phyloP scores from a whole-genome alignment of 1,284 basidiomycete species.

The Puccinia coronata region DNA sequence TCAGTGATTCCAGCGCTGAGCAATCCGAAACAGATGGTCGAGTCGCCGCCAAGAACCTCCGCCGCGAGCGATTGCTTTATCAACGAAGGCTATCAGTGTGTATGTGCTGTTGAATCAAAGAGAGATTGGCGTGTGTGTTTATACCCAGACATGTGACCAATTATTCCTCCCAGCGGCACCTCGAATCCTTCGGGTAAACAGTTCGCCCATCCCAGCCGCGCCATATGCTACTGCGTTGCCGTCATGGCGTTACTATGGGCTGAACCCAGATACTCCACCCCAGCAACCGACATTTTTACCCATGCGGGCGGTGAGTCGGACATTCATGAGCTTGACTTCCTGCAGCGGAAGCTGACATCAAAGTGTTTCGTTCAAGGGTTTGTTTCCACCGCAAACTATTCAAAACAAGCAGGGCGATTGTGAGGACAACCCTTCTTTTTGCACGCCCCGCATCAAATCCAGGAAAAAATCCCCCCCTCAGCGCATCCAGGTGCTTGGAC shows the following conservation, averaged over 20 bases:
- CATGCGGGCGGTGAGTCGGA: conserved; percentile 26
- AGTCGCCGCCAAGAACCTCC: conserved; percentile 28
- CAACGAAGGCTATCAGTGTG: conserved; percentile 33
- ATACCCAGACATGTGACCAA: not conserved
- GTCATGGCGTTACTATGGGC: conserved; percentile 33
- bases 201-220: conserved; percentile 19
- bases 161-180: conserved; percentile 10
- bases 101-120: conserved; percentile 16
- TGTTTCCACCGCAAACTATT: conserved; percentile 36
- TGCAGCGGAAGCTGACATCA: not conserved
- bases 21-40: conserved; percentile 42
- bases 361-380: not conserved
- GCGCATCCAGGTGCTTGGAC: conserved; percentile 20
- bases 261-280: conserved; percentile 17
- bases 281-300: conserved; percentile 34
- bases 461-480: not conserved
- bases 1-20: conserved; percentile 32
- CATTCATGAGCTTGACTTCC: not conserved
- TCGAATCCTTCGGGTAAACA: conserved; percentile 15
- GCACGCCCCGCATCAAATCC: not conserved
- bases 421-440: not conserved
- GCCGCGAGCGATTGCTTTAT: conserved; percentile 29
- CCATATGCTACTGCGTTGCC: conserved; percentile 36
- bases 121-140: not conserved
- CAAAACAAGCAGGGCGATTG: not conserved